A percentile compares a stretch with the other conserved stretches of the same genome.
Evolutionary conservation across 192 early-diverging fungal species (phyloP).

Genomic region (Phycomyces nitens): DNA sequence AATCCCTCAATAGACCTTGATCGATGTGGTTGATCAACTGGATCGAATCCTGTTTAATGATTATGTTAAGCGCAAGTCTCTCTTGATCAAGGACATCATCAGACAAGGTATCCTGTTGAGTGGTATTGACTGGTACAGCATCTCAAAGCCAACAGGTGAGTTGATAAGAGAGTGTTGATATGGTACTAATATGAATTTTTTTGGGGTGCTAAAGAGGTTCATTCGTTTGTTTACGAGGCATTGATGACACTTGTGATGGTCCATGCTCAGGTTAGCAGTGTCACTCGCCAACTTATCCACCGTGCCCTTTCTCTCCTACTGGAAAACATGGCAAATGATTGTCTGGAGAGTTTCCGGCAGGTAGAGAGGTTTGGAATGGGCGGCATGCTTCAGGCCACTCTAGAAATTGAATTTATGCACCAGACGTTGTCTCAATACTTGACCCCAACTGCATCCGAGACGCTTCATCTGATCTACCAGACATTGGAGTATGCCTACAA

Average conservation of each 20-base stretch:
- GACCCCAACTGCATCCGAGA: constrained; percentile 57
- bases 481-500: constrained; percentile 66
- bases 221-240: constrained; percentile 84
- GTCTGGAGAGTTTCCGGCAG: constrained; percentile 72
- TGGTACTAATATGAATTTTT: no score
- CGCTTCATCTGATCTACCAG: constrained; percentile 73
- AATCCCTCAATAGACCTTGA: constrained; percentile 64
- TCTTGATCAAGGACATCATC: constrained; percentile 66
- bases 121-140: constrained; percentile 84
- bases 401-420: constrained; percentile 89
- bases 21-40: constrained; percentile 70
- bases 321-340: constrained; percentile 70
- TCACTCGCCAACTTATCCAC: constrained; percentile 74
- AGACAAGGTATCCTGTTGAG: constrained; percentile 77
- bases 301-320: constrained; percentile 74
- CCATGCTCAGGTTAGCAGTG: constrained; percentile 85
- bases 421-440: constrained; percentile 79
- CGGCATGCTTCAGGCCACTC: constrained; percentile 91
- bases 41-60: constrained; percentile 82
- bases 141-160: constrained; percentile 70
- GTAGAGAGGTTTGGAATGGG: constrained; percentile 86
- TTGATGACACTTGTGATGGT: constrained; percentile 83
- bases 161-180: not conserved
- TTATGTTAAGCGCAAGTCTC: constrained; percentile 77
- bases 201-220: no score